A percentile compares a stretch with the other conserved stretches of the same genome.
Conservation (phyloP, 139 green algal genomes). For the Chlamydomonas urium region DNA sequence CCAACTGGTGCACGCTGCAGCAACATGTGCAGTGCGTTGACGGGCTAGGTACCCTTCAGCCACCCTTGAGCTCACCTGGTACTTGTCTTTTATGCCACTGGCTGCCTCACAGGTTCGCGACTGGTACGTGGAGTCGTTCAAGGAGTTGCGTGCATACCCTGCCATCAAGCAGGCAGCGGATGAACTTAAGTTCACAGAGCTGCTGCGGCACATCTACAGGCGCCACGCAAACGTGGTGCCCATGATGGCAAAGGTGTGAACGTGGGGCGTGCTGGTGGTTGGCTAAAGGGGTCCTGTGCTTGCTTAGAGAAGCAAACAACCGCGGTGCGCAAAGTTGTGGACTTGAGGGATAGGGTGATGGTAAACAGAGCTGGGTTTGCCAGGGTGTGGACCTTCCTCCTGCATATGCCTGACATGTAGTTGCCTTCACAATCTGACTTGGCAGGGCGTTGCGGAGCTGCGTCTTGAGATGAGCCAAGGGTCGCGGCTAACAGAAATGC, state of each 20-base stretch:
- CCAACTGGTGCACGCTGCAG: too few relatives aligned
- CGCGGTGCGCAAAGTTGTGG: too few relatives aligned
- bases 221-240: slow-evolving; percentile 92
- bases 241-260: slow-evolving; percentile 72
- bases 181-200: slow-evolving; percentile 86
- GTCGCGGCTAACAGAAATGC: slow-evolving; percentile 70
- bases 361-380: too few relatives aligned
- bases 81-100: too few relatives aligned
- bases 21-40: too few relatives aligned
- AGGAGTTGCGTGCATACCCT: slow-evolving; percentile 80
- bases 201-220: slow-evolving; percentile 20
- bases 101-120: slow-evolving; percentile 82
- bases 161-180: slow-evolving; percentile 60
- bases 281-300: not conserved
- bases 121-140: slow-evolving; percentile 98
- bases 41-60: too few relatives aligned
- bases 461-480: slow-evolving; percentile 27
- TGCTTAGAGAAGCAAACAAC: too few relatives aligned
- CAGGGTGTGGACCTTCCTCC: too few relatives aligned
- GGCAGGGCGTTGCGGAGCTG: slow-evolving; percentile 77
- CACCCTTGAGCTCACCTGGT: too few relatives aligned
- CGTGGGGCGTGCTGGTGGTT: not conserved
- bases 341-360: too few relatives aligned
- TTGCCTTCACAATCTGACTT: slow-evolving; percentile 6
- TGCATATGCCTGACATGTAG: not conserved